Base-by-base conservation (phyloP, 768 basidiomycete species). In the Mycena floridula region DNA sequence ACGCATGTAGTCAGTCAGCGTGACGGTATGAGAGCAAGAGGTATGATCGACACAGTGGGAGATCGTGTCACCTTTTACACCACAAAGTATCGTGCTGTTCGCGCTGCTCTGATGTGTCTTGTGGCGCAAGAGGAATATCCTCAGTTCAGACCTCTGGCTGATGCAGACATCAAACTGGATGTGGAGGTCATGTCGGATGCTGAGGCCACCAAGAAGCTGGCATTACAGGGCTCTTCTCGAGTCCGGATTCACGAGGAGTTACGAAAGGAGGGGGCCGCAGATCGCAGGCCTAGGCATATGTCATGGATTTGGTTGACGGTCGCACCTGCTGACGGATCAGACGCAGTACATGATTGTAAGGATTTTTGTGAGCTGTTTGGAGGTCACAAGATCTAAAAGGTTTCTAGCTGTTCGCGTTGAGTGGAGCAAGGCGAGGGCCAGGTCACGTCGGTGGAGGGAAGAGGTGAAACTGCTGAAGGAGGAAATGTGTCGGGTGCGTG, bases 391-490 rank as follows among this genome's bases (percentile, higher is more conserved):
- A 30, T n/a, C n/a, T 9, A 30, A n/a, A n/a, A n/a, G n/a, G n/a
- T n/a, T n/a, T 30, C 9, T 40, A 58, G 62, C 47, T 1, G 50
- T 64, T 18, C 55, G 53, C 0, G 50, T 66, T 26, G 58, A 61
- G 42, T 64, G 61, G 61, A 62, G 60, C 28, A 62, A 59, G 37
- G 49, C 54, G 1, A 39, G 52, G 3, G 65, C 65, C 0, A 47
- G 61, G 0, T 59, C 59, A 1, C 49, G 59, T 37, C 52, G 61
- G 0, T 68, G 65, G 64, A 54, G 54, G 21, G 66, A 70, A 42
- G 66, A 70, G 40, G 58, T 59, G 16, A 18, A 54, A 1, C 50
- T 68, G 3, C 46, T 70, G 0, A 37, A 50, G 8, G 67, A 68
- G 42, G 67, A 70, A 44, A 66, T 66, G 65, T 40, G 55, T 1